A percentile compares a stretch with the other conserved stretches of the same genome.
These are phyloP conservation scores for Apiotrichum porosum DNA, from an alignment of 1,284 basidiomycete genomes.

Conservation along the genomic window DNA sequence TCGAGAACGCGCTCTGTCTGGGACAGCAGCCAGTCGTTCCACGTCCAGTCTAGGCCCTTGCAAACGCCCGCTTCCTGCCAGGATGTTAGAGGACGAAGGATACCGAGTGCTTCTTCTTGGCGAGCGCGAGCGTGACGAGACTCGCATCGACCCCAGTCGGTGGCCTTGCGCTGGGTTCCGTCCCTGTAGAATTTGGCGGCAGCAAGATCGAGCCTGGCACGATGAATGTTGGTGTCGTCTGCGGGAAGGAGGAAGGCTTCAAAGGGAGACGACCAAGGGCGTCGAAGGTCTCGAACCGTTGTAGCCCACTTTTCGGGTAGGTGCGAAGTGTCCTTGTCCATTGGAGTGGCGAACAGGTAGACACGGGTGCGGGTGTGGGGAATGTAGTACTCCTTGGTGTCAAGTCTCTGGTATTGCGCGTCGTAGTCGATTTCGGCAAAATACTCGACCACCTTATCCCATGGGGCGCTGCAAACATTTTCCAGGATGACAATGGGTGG, in stretches of 20 bases:
- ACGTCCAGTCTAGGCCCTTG: slow-evolving; percentile 82
- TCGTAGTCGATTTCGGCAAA: slow-evolving; percentile 75
- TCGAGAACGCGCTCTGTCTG: slow-evolving; percentile 95
- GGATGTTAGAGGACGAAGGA: slow-evolving; percentile 78
- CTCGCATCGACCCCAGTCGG: slow-evolving; percentile 88
- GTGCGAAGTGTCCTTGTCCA: slow-evolving; percentile 37
- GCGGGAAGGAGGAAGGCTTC: slow-evolving; percentile 87
- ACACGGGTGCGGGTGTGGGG: slow-evolving; percentile 88
- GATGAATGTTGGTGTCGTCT: slow-evolving; percentile 86
- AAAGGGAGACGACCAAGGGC: slow-evolving; percentile 81
- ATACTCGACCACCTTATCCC: slow-evolving; percentile 68
- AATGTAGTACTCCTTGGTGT: slow-evolving; percentile 91
- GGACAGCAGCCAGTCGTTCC: slow-evolving; percentile 85
- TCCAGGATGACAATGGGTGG: slow-evolving; percentile 89
- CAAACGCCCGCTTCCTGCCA: slow-evolving; percentile 92
- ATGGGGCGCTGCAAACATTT: slow-evolving; percentile 89
- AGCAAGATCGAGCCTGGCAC: slow-evolving; percentile 76
- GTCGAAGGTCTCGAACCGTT: slow-evolving; percentile 62
- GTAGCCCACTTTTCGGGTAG: slow-evolving; percentile 69
- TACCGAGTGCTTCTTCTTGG: slow-evolving; percentile 74
- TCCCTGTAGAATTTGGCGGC: slow-evolving; percentile 44
- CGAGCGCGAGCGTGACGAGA: slow-evolving; percentile 83
- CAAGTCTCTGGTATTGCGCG: slow-evolving; percentile 62
- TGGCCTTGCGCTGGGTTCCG: slow-evolving; percentile 54
- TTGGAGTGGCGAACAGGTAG: slow-evolving; percentile 65